Conservation (phyloP, 352 stramenopile species). For the Phytophthora nicotianae region DNA sequence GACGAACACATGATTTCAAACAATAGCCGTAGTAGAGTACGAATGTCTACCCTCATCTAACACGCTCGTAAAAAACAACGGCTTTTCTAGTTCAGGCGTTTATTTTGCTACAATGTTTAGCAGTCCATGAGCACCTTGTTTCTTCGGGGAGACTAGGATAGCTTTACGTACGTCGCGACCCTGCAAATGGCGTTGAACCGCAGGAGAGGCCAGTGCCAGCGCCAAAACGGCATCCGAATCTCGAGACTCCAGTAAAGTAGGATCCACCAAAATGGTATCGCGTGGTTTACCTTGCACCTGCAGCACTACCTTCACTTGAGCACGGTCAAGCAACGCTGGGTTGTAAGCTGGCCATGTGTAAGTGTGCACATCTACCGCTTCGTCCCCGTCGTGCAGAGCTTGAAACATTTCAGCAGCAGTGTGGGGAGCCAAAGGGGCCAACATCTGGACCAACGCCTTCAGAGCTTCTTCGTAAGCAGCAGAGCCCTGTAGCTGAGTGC, state of each 20-base stretch:
- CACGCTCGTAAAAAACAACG: too few relatives aligned
- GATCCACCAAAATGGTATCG: constrained; percentile 70
- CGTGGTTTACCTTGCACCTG: constrained; percentile 82
- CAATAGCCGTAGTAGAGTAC: too few relatives aligned
- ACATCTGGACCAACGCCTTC: constrained; percentile 73
- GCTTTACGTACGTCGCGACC: constrained; percentile 70
- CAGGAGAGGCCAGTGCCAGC: constrained; percentile 57
- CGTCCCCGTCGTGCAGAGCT: constrained; percentile 36
- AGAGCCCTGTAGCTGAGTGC: constrained; percentile 38
- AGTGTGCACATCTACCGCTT: constrained; percentile 61
- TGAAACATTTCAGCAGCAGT: constrained; percentile 85
- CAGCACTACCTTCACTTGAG: constrained; percentile 83
- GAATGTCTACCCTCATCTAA: not conserved
- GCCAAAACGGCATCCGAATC: constrained; percentile 70
- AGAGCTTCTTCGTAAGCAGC: constrained; percentile 58
- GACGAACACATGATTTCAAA: too few relatives aligned
- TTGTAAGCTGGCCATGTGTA: constrained; percentile 69
- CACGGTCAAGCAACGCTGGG: constrained; percentile 53
- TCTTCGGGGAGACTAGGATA: constrained; percentile 84
- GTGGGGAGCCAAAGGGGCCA: constrained; percentile 80
- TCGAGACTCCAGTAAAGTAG: constrained; percentile 44
- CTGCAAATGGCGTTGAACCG: constrained; percentile 72
- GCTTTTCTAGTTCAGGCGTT: constrained; percentile 1
- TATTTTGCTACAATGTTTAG: constrained; percentile 80
- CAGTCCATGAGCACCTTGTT: constrained; percentile 73